Percentiles rank a stretch among this genome's conserved stretches.
phyloP scores from a whole-genome alignment of 495 filamentous ascomycete genomes.

The Trypethelium eluteriae region DNA sequence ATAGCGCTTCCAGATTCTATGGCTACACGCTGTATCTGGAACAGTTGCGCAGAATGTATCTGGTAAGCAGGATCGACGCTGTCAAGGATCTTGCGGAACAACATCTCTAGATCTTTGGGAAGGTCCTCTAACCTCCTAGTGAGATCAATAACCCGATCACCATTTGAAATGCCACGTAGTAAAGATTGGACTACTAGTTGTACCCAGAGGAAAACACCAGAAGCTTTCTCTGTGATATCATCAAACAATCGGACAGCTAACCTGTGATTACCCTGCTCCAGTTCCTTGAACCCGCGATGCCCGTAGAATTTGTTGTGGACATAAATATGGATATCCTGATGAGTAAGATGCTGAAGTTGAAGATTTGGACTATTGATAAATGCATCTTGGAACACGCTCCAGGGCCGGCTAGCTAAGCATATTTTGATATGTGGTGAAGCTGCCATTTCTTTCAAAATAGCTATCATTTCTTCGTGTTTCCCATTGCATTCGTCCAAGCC shows the following conservation, averaged over 20 bases:
- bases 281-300: slow-evolving; percentile 8
- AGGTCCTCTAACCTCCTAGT: neutral
- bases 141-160: slow-evolving; percentile 4
- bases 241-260: neutral
- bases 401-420: slow-evolving; percentile 22
- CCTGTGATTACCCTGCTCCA: neutral
- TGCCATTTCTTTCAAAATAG: slow-evolving; percentile 7
- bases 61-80: slow-evolving; percentile 7
- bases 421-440: slow-evolving; percentile 18
- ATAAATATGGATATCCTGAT: slow-evolving; percentile 18
- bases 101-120: neutral
- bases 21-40: neutral
- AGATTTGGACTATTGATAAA: slow-evolving; percentile 16
- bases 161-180: neutral
- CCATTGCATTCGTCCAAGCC: slow-evolving; percentile 22
- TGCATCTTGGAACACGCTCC: slow-evolving; percentile 20
- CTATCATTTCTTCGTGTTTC: slow-evolving; percentile 6
- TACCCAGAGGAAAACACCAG: slow-evolving; percentile 23
- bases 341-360: slow-evolving; percentile 17
- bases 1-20: neutral
- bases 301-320: slow-evolving; percentile 9
- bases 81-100: neutral
- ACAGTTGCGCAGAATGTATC: neutral
- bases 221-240: slow-evolving; percentile 13
- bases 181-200: slow-evolving; percentile 13